A percentile compares a stretch with the other conserved stretches of the same genome.
Conservation (phyloP, 2,329 filamentous ascomycete genomes). For the Phoma sp. region DNA sequence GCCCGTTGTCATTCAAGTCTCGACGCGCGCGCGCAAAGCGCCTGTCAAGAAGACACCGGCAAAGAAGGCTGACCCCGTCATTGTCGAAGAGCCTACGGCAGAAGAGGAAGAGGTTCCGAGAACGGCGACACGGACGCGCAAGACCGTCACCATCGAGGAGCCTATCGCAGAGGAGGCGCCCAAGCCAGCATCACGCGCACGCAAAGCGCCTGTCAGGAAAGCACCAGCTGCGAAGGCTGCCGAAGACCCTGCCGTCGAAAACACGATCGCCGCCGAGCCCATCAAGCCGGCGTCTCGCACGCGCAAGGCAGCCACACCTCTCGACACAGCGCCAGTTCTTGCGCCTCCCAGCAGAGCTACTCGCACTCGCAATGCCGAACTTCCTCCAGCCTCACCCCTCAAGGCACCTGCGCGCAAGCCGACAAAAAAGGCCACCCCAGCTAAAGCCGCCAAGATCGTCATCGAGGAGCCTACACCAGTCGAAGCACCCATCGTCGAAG, state of each 20-base stretch:
- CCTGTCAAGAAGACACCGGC: slow-evolving; percentile 28
- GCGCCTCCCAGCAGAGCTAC: slow-evolving; percentile 24
- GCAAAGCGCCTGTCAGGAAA: slow-evolving; percentile 31
- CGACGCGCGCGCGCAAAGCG: slow-evolving; percentile 36
- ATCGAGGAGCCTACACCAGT: not conserved
- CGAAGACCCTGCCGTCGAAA: slow-evolving; percentile 14
- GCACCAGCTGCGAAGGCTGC: slow-evolving; percentile 20
- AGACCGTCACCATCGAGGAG: slow-evolving; percentile 20
- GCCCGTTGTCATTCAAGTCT: slow-evolving; percentile 31
- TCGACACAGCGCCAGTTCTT: slow-evolving; percentile 17
- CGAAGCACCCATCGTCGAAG: not conserved
- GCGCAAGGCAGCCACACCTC: slow-evolving; percentile 25
- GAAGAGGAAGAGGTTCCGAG: slow-evolving; percentile 20
- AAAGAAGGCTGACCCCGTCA: slow-evolving; percentile 22
- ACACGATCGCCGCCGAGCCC: slow-evolving; percentile 19
- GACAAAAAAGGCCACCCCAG: slow-evolving; percentile 26
- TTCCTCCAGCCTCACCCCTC: slow-evolving; percentile 33
- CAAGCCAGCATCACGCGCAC: slow-evolving; percentile 27
- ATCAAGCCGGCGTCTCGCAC: slow-evolving; percentile 29
- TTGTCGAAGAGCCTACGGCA: slow-evolving; percentile 19
- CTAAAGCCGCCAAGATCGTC: slow-evolving; percentile 17
- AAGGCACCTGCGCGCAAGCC: slow-evolving; percentile 38
- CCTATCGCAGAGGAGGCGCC: slow-evolving; percentile 17
- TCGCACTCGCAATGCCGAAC: slow-evolving; percentile 28
- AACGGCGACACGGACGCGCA: slow-evolving; percentile 20